phyloP scores from a whole-genome alignment of 805 yeast species.

The Lachancea mirantina region DNA sequence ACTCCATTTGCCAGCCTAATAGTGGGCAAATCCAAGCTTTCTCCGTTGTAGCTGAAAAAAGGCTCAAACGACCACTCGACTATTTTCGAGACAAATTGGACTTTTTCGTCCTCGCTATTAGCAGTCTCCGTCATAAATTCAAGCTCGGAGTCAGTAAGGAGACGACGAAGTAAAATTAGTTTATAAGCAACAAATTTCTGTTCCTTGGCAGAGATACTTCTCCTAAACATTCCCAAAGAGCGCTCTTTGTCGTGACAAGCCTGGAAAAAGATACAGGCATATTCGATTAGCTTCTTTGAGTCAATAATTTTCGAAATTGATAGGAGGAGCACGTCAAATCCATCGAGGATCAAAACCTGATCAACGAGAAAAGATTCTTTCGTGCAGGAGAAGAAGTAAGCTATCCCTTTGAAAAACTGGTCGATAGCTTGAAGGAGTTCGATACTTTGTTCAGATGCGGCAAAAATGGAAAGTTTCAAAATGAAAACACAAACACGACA shows the following conservation, averaged over 20 bases:
- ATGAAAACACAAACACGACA: conserved; percentile 53
- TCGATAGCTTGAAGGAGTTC: conserved; percentile 26
- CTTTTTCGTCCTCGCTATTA: conserved; percentile 19
- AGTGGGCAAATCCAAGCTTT: conserved; percentile 41
- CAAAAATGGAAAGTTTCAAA: conserved; percentile 35
- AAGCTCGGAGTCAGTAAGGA: conserved; percentile 22
- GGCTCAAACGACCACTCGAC: conserved; percentile 55
- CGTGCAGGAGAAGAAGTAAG: conserved; percentile 41
- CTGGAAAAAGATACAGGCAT: conserved; percentile 14
- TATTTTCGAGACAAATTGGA: conserved; percentile 37
- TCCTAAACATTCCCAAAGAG: conserved; percentile 7
- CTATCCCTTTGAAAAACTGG: conserved; percentile 30
- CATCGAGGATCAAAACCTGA: conserved; percentile 56
- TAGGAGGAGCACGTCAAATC: conserved; percentile 48
- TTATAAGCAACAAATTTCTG: conserved; percentile 53
- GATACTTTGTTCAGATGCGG: conserved; percentile 17
- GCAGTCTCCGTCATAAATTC: too few species aligned
- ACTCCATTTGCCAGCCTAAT: conserved; percentile 57
- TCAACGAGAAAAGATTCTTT: conserved; percentile 47
- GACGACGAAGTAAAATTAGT: conserved; percentile 51
- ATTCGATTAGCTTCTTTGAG: conserved; percentile 14
- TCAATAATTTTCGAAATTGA: conserved; percentile 28
- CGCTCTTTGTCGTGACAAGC: conserved; percentile 20
- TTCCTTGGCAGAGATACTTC: conserved; percentile 23
- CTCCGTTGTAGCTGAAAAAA: conserved; percentile 41